These are phyloP conservation scores for Sporothrix globosa DNA, from an alignment of 2,329 filamentous ascomycete genomes.

Conservation along the genomic window DNA sequence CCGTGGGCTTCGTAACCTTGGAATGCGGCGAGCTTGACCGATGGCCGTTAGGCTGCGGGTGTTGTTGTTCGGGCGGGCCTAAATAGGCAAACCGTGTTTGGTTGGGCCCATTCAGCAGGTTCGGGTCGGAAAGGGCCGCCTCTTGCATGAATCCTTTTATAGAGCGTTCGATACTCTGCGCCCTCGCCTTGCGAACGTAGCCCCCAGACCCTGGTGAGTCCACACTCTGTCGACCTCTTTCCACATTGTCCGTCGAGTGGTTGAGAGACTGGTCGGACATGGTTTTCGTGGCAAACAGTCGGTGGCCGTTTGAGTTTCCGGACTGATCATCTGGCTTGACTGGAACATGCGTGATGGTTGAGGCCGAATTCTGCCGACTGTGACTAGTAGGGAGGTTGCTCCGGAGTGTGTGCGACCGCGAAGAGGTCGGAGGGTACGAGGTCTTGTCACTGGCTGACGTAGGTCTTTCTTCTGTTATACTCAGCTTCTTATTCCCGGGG, in stretches of 20 bases:
- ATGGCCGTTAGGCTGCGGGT: not conserved
- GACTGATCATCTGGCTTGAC: slow-evolving; percentile 32
- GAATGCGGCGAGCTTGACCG: slow-evolving; percentile 31
- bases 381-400: slow-evolving; percentile 33
- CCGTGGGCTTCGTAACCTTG: not conserved
- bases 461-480: not conserved
- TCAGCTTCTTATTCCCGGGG: not conserved
- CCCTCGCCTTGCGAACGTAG: slow-evolving; percentile 40
- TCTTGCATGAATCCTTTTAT: slow-evolving; percentile 40
- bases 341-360: slow-evolving; percentile 15
- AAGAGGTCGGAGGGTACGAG: slow-evolving; percentile 41
- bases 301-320: not conserved
- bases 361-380: slow-evolving; percentile 35
- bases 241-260: not conserved
- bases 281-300: slow-evolving; percentile 29
- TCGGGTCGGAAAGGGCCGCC: slow-evolving; percentile 20
- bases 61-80: not conserved
- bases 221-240: slow-evolving; percentile 34
- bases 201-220: slow-evolving; percentile 22
- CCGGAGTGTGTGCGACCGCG: slow-evolving; percentile 42
- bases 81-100: slow-evolving; percentile 22
- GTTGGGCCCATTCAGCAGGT: slow-evolving; percentile 9
- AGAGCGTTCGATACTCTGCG: slow-evolving; percentile 41
- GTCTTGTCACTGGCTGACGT: slow-evolving; percentile 26
- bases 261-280: slow-evolving; percentile 35